Evolutionary conservation across 1,139 yeast genomes (phyloP), one percentile per base, ranked within the genome.

Genomic region (Blastobotrys elegans): DNA sequence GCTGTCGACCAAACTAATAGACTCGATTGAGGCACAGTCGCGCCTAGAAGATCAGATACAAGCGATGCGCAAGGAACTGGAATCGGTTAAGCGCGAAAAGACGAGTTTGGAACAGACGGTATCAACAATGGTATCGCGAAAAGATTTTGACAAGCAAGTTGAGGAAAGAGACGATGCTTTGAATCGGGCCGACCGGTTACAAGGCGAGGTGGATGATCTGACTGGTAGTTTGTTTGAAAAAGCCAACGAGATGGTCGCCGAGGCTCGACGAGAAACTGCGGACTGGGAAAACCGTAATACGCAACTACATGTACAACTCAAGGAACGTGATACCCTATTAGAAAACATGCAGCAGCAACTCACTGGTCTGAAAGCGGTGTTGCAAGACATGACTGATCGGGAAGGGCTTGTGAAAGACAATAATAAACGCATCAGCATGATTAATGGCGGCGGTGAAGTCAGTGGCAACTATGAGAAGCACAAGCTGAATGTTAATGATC

Each of bases 241-340:
- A 60, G 90, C 90, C 43, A 83, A 83, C 61, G 70, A 72, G 45
- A 80, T 82, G 82, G 90, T 83, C n/a, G 76, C 80, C 52, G 72
- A 75, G 50, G 89, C 88, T 1, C 75, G 80, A 42, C 59, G 64
- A 10, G 70, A 66, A 46, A 67, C 69, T 5, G 66, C 68, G 22
- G 66, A 63, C 21, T 59, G 61, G 50, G 67, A 65, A 46, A 55
- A 61, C 34, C 58, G 65, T 40, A 82, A 80, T 58, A 68, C 73
- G 45, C 81, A 78, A 57, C 68, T 90, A 43, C 68, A 75, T 33
- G 83, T 79, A 50, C 88, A 84, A 52, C 63, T 89, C 41, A 77
- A 73, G 34, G 96, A 89, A 61, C 83, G 83, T 59, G 87, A 89
- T 57, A 68, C 73, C 11, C 73, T 88, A 14, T 73, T 90, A 47